phyloP scores from a whole-genome alignment of 179 eudicot species.

The Spinacia oleracea region DNA sequence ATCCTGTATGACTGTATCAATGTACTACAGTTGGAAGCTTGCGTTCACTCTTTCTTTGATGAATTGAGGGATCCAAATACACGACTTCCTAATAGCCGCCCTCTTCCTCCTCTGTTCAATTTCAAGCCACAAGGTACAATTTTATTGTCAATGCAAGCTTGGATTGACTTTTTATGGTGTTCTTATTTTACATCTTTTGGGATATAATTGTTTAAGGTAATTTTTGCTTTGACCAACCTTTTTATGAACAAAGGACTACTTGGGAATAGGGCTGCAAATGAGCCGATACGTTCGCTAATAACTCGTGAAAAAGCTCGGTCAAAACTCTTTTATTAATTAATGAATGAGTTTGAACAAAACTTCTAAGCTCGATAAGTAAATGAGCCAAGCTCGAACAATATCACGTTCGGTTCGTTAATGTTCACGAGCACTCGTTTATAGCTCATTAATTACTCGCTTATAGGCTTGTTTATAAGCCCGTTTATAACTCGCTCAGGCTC shows the following conservation, averaged over 20 bases:
- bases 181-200: background rate
- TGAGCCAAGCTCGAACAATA: too few relatives aligned
- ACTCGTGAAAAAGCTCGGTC: too few relatives aligned
- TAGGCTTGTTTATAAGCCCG: too few relatives aligned
- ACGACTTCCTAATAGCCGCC: slow-evolving; percentile 90
- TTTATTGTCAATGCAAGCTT: slow-evolving; percentile 6
- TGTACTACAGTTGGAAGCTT: slow-evolving; percentile 82
- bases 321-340: too few relatives aligned
- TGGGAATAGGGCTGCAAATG: too few relatives aligned
- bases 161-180: background rate
- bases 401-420: too few relatives aligned
- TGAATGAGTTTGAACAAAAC: too few relatives aligned
- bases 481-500: too few relatives aligned
- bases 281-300: too few relatives aligned
- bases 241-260: background rate
- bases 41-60: slow-evolving; percentile 91
- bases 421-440: too few relatives aligned
- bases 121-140: slow-evolving; percentile 73
- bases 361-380: too few relatives aligned
- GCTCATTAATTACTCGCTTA: too few relatives aligned
- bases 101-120: slow-evolving; percentile 90
- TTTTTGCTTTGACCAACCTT: background rate
- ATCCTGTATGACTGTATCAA: slow-evolving; percentile 7
- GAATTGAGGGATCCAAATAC: slow-evolving; percentile 86
- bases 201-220: background rate